phyloP scores from a whole-genome alignment of 768 basidiomycete species.

The Auriculariales sp. region DNA sequence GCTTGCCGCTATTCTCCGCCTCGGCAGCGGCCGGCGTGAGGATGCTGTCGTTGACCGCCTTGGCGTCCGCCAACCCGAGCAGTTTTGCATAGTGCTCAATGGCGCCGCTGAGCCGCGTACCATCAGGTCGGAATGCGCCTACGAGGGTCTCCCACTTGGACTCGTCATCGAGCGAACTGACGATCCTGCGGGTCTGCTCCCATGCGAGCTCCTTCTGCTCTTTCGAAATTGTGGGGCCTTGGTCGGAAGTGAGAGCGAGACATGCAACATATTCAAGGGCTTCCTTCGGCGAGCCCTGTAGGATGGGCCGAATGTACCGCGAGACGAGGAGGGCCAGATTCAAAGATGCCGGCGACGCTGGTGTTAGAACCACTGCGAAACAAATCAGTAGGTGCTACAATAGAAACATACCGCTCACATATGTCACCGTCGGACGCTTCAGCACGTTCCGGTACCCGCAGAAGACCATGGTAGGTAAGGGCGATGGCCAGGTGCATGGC shows the following conservation, averaged over 20 bases:
- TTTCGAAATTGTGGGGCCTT: slow-evolving; percentile 52
- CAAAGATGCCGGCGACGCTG: slow-evolving; percentile 54
- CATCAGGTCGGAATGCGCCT: slow-evolving; percentile 83
- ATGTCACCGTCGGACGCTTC: slow-evolving; percentile 76
- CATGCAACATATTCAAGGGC: slow-evolving; percentile 92
- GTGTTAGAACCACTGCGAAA: slow-evolving; percentile 47
- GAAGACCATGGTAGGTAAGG: slow-evolving; percentile 81
- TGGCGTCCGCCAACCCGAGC: slow-evolving; percentile 50
- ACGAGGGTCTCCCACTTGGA: slow-evolving; percentile 87
- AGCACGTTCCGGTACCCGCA: slow-evolving; percentile 67
- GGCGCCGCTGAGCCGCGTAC: slow-evolving; percentile 73
- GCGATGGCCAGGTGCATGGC: slow-evolving; percentile 90
- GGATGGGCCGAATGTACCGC: slow-evolving; percentile 87
- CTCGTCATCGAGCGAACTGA: slow-evolving; percentile 63
- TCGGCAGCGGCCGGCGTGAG: slow-evolving; percentile 71
- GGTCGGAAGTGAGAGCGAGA: slow-evolving; percentile 63
- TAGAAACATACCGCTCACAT: slow-evolving; percentile 32
- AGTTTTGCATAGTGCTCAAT: slow-evolving; percentile 75
- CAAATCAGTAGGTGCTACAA: neutral
- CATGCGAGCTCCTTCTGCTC: slow-evolving; percentile 74
- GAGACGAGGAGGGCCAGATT: slow-evolving; percentile 77
- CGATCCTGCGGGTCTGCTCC: slow-evolving; percentile 66
- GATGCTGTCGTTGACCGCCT: slow-evolving; percentile 68
- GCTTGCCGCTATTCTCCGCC: slow-evolving; percentile 70
- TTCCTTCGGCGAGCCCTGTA: slow-evolving; percentile 83